Evolutionary conservation across 2,329 filamentous ascomycete species (phyloP), one percentile per base, ranked within the genome.

Genomic region (Trichoderma breve): DNA sequence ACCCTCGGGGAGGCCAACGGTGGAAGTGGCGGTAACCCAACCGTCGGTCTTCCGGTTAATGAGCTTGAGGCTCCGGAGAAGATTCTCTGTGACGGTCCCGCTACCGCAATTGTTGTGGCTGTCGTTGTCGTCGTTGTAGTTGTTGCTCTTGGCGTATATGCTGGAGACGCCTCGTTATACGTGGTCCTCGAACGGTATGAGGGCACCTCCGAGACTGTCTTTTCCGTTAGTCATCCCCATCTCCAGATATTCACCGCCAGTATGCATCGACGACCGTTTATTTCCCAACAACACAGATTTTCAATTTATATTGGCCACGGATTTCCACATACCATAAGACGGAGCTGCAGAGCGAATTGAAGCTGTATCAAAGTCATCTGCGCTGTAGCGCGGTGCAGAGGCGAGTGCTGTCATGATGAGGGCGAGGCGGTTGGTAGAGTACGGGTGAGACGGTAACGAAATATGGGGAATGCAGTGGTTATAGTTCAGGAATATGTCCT

Each of bases 271-370:
- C 21, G 11, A 5, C 18, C 36, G 12, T 34, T 5, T 34, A 18
- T 51, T 51, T 30, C 36, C 18, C 39, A 32, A 32, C 39, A 53
- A 26, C n/a, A 11, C 34, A 4, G n/a, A 24, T 6, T 34, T 15
- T 12, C 34, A 9, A 39, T 39, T 15, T 34, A n/a, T 2, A 24
- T 24, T 39, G 32, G 30, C 4, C 18, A 30, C 12, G 7, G 11
- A 15, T 32, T 4, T 63, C 6, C 47, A 82, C 87, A 84, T 76
- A 90, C 88, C 84, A 79, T 92, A 92, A 11, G 90, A 92, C 53
- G 90, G 90, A n/a, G 90, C 90, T 8, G 86, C 86, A 21, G 90
- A 92, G 75, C 84, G 88, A 73, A 92, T 87, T 11, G 91, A 92
- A 7, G 88, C 86, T 26, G 90, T 91, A 76, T 92, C 90, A 72